Conservation (phyloP, 495 filamentous ascomycete genomes). For the Cairneyella variabilis region DNA sequence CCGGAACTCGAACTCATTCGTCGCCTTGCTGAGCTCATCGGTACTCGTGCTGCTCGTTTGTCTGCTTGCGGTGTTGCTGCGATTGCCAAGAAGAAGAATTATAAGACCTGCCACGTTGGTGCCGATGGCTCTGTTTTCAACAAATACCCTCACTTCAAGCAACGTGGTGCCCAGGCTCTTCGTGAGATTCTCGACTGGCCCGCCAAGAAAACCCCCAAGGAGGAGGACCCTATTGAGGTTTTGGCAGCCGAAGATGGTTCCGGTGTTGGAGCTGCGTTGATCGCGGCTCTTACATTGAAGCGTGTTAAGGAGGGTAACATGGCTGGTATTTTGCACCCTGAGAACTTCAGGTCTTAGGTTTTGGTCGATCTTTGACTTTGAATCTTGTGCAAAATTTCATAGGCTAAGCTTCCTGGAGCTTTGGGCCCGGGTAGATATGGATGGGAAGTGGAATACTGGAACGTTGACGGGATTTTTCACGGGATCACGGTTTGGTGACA, state of each 20-base stretch:
- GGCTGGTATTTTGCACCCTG: constrained; percentile 72
- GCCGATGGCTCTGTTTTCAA: constrained; percentile 97
- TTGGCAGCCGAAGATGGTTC: constrained; percentile 88
- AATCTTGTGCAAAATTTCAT: too few species aligned
- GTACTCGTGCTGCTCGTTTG: constrained; percentile 87
- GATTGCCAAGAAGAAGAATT: constrained; percentile 93
- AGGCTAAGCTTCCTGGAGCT: too few species aligned
- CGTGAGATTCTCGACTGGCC: constrained; percentile 94
- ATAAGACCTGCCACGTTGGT: constrained; percentile 83
- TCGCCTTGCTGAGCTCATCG: constrained; percentile 86
- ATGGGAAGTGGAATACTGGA: too few species aligned
- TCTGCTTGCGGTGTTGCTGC: constrained; percentile 92
- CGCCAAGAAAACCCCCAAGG: constrained; percentile 50
- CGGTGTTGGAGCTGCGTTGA: constrained; percentile 93
- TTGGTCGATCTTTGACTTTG: not conserved
- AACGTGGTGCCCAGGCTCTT: constrained; percentile 79
- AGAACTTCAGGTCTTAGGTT: constrained; percentile 43
- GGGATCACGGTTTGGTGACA: too few species aligned
- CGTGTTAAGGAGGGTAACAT: constrained; percentile 72
- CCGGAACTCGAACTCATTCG: constrained; percentile 83
- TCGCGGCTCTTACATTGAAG: constrained; percentile 90
- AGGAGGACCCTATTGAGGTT: constrained; percentile 82
- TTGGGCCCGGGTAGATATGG: too few species aligned
- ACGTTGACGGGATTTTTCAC: too few species aligned
- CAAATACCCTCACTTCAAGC: constrained; percentile 97